phyloP scores from a whole-genome alignment of 176 grass and related monocot genomes.

The Bolboschoenus planiculmis region DNA sequence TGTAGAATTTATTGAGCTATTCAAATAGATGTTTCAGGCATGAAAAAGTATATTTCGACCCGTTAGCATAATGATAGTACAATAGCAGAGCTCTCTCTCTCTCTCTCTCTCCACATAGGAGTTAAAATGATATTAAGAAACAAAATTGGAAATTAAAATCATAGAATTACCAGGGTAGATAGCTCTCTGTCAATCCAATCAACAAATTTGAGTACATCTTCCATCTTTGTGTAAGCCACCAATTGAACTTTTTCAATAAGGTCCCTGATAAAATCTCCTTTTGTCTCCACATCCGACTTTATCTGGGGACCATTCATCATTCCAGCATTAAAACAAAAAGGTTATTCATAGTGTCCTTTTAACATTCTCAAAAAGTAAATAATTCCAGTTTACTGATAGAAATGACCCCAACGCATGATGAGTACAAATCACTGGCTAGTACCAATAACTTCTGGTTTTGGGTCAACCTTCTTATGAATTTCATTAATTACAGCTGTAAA shows the following conservation, averaged over 20 bases:
- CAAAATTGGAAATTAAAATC: not conserved
- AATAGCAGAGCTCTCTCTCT: too few relatives aligned
- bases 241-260: conserved; percentile 62
- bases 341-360: not conserved
- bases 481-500: not conserved
- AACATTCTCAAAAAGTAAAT: not conserved
- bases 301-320: conserved; percentile 31
- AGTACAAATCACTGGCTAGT: not conserved
- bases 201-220: conserved; percentile 39
- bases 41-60: too few relatives aligned
- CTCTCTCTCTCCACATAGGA: too few relatives aligned
- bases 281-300: conserved; percentile 71
- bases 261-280: conserved; percentile 63
- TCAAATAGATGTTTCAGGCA: too few relatives aligned
- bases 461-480: not conserved
- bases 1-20: too few relatives aligned
- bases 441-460: not conserved
- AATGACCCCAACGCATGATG: not conserved
- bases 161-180: conserved; percentile 39
- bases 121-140: too few relatives aligned
- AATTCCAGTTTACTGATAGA: not conserved
- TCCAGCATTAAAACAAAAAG: not conserved
- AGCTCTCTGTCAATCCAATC: conserved; percentile 46
- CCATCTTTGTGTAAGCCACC: conserved; percentile 45
- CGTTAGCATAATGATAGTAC: too few relatives aligned